These are phyloP conservation scores for Escallonia herrerae DNA, from an alignment of 129 eudicot genomes.

Conservation along the genomic window DNA sequence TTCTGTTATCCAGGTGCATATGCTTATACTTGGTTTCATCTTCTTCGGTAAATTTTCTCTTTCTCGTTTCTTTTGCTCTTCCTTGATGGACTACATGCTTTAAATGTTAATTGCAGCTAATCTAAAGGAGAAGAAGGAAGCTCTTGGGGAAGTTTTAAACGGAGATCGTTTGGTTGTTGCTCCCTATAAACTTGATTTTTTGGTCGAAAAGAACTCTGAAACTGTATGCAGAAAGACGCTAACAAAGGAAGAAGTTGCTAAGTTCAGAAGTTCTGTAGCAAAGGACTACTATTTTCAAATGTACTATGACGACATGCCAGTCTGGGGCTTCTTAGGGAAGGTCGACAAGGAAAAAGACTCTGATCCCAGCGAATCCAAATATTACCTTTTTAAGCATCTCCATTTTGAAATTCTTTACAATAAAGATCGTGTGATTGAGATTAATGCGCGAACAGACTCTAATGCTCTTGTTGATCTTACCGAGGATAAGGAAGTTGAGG, in stretches of 20 bases:
- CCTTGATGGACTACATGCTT: no score
- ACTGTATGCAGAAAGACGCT: slow-evolving; percentile 47
- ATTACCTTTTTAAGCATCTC: slow-evolving; percentile 49
- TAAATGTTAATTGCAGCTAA: slow-evolving; percentile 26
- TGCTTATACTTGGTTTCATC: neutral
- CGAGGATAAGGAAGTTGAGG: slow-evolving; percentile 52
- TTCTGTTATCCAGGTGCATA: slow-evolving; percentile 48
- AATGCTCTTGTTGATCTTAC: slow-evolving; percentile 50
- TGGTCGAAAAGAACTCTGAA: slow-evolving; percentile 61
- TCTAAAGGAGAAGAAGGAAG: slow-evolving; percentile 71
- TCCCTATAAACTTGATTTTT: slow-evolving; percentile 62
- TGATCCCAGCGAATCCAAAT: slow-evolving; percentile 38
- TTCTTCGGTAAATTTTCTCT: neutral
- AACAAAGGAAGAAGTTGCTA: slow-evolving; percentile 41
- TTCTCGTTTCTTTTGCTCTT: neutral
- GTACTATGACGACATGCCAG: slow-evolving; percentile 58
- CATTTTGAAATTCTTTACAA: slow-evolving; percentile 49
- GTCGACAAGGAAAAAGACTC: slow-evolving; percentile 42
- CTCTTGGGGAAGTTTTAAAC: slow-evolving; percentile 75
- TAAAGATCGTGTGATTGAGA: slow-evolving; percentile 53
- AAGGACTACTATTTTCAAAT: slow-evolving; percentile 59
- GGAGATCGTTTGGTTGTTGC: slow-evolving; percentile 79
- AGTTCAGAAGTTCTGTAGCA: slow-evolving; percentile 49
- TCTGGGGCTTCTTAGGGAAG: slow-evolving; percentile 58
- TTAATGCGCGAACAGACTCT: slow-evolving; percentile 47